phyloP scores from a whole-genome alignment of 495 filamentous ascomycete species.

The Aspergillus egyptiacus region DNA sequence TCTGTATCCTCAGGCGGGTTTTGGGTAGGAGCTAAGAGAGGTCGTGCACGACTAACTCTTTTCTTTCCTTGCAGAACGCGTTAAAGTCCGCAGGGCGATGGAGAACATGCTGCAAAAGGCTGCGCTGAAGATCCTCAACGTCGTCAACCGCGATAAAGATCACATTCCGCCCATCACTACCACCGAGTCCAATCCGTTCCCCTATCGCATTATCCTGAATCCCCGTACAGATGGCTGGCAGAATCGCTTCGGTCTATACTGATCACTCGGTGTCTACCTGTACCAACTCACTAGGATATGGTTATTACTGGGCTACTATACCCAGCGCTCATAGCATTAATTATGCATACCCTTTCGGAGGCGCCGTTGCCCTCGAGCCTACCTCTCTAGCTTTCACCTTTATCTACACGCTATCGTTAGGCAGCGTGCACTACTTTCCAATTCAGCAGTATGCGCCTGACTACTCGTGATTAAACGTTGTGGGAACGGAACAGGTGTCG shows the following conservation, averaged over 20 bases:
- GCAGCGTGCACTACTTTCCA: background rate
- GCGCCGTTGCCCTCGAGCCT: background rate
- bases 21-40: too few relatives aligned
- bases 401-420: background rate
- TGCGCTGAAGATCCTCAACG: conserved; percentile 78
- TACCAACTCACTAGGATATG: background rate
- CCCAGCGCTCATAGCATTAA: conserved; percentile 8
- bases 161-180: conserved; percentile 97
- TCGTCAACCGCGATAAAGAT: conserved; percentile 83
- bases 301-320: conserved; percentile 17
- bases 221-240: conserved; percentile 76
- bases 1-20: background rate
- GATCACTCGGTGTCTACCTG: conserved; percentile 8
- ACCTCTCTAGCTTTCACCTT: background rate
- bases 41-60: too few relatives aligned
- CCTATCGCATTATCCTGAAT: conserved; percentile 84
- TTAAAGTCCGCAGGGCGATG: conserved; percentile 82
- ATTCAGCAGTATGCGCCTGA: conserved; percentile 5
- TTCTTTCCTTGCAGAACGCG: conserved; percentile 75
- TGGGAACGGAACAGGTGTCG: background rate
- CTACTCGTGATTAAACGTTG: conserved; percentile 3
- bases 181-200: conserved; percentile 88
- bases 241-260: conserved; percentile 72
- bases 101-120: conserved; percentile 78
- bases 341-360: background rate